Base-by-base conservation (phyloP, 2,329 filamentous ascomycete genomes). In the Dactylellina cionopaga region DNA sequence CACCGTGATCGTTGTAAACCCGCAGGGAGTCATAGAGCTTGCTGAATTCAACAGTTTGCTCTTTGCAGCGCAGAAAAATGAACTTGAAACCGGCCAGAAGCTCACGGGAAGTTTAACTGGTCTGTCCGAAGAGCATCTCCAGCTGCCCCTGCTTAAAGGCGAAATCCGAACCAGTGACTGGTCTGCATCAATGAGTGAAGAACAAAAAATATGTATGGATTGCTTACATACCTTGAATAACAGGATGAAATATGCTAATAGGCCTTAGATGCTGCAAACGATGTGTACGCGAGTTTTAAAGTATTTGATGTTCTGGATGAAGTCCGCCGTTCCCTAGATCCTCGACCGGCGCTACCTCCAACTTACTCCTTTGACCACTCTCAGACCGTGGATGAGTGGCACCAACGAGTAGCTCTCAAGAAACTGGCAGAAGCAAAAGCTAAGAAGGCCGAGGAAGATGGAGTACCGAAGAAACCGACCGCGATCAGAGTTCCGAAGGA, bases 41-140 rank as follows among this genome's bases (percentile, higher is more conserved):
- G 94, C 90, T 78, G 90, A 96, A 78, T 81, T 96, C 22, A 89
- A 93, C 80, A 91, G 87, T 75, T 82, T 96, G 9, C 86, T 96
- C 74, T 89, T 87, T 78, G 87, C 86, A 0, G 80, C 82, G 22
- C 80, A 79, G 59, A 81, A 82, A 4, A 81, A 86, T 35, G 84
- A 82, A 3, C 79, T 83, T 1, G 79, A 84, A 13, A 86, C 94
- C 77, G 90, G 91, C 79, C 91, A 87, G 77, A 84, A 79, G 54
- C 81, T 88, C 4, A 88, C 94, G 7, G 83, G 85, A 1, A 70
- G 47, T 31, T 81, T 97, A 51, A 88, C 89, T 0, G 83, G 80
- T 0, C 91, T 94, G 78, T 89, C 92, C 0, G 80, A 90, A 74
- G 86, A 92, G 22, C 85, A 89, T 75, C 82, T 97, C 4, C 84